Percentiles rank a stretch among this genome's conserved stretches.
Evolutionary conservation across 2,329 filamentous ascomycete species (phyloP).

Genomic region (Cucurbitaria berberidis): DNA sequence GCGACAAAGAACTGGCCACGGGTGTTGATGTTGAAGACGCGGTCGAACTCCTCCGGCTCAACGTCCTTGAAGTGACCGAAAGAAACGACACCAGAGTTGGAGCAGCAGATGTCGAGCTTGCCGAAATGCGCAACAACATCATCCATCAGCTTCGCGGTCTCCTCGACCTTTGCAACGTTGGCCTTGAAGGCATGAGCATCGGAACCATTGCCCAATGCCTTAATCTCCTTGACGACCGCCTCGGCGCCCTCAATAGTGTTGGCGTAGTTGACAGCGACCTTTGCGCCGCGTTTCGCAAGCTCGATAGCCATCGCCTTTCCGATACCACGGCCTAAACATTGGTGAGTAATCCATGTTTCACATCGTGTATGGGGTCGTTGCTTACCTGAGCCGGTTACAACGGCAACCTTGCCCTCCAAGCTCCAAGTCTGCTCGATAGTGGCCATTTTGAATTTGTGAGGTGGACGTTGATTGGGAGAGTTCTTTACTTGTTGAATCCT

Average conservation of each 20-base stretch:
- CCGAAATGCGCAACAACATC: slow-evolving; percentile 68
- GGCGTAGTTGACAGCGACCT: slow-evolving; percentile 71
- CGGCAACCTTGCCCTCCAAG: slow-evolving; percentile 61
- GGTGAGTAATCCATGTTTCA: slow-evolving; percentile 20
- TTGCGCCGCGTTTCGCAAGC: slow-evolving; percentile 69
- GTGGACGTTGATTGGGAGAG: slow-evolving; percentile 20
- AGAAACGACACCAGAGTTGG: slow-evolving; percentile 67
- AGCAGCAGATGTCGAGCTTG: slow-evolving; percentile 72
- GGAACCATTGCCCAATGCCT: slow-evolving; percentile 63
- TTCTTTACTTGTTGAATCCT: slow-evolving; percentile 11
- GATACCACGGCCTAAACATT: slow-evolving; percentile 64
- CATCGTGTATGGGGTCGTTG: background rate
- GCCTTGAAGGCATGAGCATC: slow-evolving; percentile 70
- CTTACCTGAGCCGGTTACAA: slow-evolving; percentile 60
- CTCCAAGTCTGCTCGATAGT: slow-evolving; percentile 55
- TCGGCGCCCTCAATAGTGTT: slow-evolving; percentile 69
- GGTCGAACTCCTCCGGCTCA: slow-evolving; percentile 62
- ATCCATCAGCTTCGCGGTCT: slow-evolving; percentile 69
- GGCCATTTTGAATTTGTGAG: slow-evolving; percentile 45
- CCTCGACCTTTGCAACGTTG: slow-evolving; percentile 68
- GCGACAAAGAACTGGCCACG: slow-evolving; percentile 69
- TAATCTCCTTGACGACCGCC: slow-evolving; percentile 69
- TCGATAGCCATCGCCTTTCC: slow-evolving; percentile 70
- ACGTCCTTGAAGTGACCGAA: slow-evolving; percentile 62
- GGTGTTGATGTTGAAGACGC: slow-evolving; percentile 67